Base-by-base conservation (phyloP, 805 yeast genomes). In the Starmerella khaoyaiensis region DNA sequence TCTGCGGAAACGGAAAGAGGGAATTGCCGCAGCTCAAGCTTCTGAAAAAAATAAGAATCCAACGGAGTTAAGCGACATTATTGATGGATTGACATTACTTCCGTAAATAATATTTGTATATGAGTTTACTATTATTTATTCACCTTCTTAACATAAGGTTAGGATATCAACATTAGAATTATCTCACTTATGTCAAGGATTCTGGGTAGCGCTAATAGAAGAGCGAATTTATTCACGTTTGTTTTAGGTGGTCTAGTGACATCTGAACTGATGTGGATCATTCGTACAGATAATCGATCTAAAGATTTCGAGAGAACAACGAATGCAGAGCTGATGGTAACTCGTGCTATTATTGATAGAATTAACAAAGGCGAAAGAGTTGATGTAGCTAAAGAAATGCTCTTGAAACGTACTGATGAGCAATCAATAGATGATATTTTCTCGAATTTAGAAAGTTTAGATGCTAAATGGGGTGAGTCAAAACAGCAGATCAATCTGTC, bases 241-340 rank as follows among this genome's bases (percentile, higher is more conserved):
- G 9, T 66, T 9, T 60, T 67, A 18, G 53, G 68, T 2, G 58
- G 71, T 5, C 46, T 67, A 10, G 63, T 68, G 28, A 65, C 71
- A 1, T 64, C 72, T 1, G 62, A 68, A 47, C 56, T 71, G 7
- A 61, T 67, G 43, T 63, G 66, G 48, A 62, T 69, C 16, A 64
- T 65, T 36, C 61, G 63, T 26, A 54, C 60, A 21, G 62, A 67
- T 36, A 60, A 64, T 26, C 57, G 57, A 11, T 52, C 55, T 21
- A 61, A 61, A 5, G 67, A 62, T 17, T 45, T 68, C 47, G 64
- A 61, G 18, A 52, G 60, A 27, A 52, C 64, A 11, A 59, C 64
- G 43, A 30, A 44, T 2, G 44, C 65, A 23, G 67, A 65, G 48
- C 53, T 62, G 9, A 44, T 50, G 15, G 58, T 63, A 12, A 50